Evolutionary conservation across 768 basidiomycete species (phyloP).

Genomic region (Tremella fuciformis): DNA sequence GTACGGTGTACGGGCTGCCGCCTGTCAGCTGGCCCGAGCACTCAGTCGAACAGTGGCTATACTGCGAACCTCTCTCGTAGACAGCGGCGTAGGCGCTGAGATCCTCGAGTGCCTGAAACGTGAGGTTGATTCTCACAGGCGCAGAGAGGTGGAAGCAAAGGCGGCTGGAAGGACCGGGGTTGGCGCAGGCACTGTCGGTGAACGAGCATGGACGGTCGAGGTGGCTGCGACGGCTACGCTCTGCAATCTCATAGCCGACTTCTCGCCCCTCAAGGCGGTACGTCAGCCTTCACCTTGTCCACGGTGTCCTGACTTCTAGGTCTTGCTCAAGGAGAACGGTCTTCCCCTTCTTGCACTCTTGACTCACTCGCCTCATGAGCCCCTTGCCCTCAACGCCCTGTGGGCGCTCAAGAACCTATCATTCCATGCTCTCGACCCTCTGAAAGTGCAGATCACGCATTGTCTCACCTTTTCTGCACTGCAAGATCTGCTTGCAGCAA

Average conservation of each 20-base stretch:
- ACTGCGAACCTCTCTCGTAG: constrained; percentile 77
- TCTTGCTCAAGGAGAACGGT: constrained; percentile 66
- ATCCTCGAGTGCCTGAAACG: constrained; percentile 62
- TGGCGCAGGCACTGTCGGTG: constrained; percentile 35
- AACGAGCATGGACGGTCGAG: constrained; percentile 69
- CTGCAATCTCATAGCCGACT: constrained; percentile 82
- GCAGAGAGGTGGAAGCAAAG: constrained; percentile 42
- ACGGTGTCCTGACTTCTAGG: constrained; percentile 52
- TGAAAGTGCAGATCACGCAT: constrained; percentile 67
- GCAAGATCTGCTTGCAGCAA: constrained; percentile 29
- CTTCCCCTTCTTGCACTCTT: constrained; percentile 65
- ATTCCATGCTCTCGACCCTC: constrained; percentile 61
- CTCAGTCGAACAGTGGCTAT: constrained; percentile 75
- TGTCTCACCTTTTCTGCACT: constrained; percentile 66
- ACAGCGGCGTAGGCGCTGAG: constrained; percentile 71
- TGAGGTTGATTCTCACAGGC: constrained; percentile 29
- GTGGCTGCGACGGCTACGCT: constrained; percentile 69
- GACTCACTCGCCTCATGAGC: constrained; percentile 58
- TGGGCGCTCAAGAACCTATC: constrained; percentile 87
- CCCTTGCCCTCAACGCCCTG: constrained; percentile 66
- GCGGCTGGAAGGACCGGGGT: constrained; percentile 7
- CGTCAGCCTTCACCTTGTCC: constrained; percentile 44
- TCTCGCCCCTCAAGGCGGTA: constrained; percentile 73
- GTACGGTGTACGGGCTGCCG: constrained; percentile 76
- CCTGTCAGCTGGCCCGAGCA: constrained; percentile 79